phyloP scores from a whole-genome alignment of 2,329 filamentous ascomycete species.

The Corynespora cassiicola region DNA sequence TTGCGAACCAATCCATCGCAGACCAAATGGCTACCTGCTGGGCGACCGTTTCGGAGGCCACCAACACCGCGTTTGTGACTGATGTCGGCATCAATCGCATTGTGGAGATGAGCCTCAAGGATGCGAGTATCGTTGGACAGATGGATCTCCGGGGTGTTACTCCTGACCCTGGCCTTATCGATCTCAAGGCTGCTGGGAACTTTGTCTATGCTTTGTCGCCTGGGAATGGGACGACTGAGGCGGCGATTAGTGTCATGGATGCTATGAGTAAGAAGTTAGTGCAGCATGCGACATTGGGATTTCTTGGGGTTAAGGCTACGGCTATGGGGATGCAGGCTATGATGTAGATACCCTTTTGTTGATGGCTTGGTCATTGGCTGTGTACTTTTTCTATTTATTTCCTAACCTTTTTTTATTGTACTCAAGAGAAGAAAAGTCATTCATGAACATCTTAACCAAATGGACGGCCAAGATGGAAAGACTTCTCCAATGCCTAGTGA shows the following conservation, averaged over 20 bases:
- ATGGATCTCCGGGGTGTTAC: constrained; percentile 47
- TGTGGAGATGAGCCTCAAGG: constrained; percentile 60
- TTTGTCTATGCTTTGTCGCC: constrained; percentile 66
- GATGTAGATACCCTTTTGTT: no score
- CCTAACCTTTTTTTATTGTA: no score
- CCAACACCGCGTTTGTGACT: constrained; percentile 63
- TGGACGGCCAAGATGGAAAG: no score
- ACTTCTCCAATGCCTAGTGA: no score
- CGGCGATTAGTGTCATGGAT: constrained; percentile 51
- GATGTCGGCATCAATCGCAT: constrained; percentile 61
- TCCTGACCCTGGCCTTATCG: constrained; percentile 62
- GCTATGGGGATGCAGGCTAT: constrained; percentile 46
- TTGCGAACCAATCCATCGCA: constrained; percentile 48
- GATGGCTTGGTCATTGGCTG: no score
- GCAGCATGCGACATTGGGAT: constrained; percentile 45
- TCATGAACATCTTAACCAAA: no score
- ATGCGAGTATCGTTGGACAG: constrained; percentile 55
- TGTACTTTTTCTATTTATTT: no score
- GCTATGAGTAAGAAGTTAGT: constrained; percentile 37
- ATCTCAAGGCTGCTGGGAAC: constrained; percentile 59
- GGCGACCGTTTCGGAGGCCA: constrained; percentile 57
- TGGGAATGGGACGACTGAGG: constrained; percentile 53
- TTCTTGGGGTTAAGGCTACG: constrained; percentile 31
- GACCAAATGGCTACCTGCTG: constrained; percentile 66
- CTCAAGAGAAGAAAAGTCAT: no score